Evolutionary conservation across 163 green algal species (phyloP).

Genomic region (Prototheca wickerhamii): DNA sequence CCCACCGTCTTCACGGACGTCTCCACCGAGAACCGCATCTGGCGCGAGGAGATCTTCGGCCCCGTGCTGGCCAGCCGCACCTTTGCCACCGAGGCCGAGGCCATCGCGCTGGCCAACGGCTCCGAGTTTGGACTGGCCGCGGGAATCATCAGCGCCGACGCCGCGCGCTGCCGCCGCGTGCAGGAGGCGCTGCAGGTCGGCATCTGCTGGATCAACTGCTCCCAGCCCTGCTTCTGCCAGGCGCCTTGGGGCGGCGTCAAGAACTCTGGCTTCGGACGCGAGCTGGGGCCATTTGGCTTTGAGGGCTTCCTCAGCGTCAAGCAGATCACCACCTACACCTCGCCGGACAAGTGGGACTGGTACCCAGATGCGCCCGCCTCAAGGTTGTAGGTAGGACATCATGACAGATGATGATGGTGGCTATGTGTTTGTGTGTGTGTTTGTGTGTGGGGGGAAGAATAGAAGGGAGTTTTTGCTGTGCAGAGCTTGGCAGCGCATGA

Average conservation of each 20-base stretch:
- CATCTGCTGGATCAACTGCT: constrained; percentile 86
- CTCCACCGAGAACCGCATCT: constrained; percentile 51
- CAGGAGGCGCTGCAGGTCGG: constrained; percentile 58
- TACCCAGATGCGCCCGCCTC: constrained; percentile 30
- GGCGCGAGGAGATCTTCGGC: constrained; percentile 84
- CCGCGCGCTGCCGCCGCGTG: constrained; percentile 38
- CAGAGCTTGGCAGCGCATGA: not conserved
- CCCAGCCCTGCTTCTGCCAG: constrained; percentile 79
- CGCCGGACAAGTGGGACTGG: constrained; percentile 52
- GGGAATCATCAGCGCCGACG: constrained; percentile 55
- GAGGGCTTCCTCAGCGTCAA: constrained; percentile 54
- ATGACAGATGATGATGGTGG: too few species aligned
- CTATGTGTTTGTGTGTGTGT: too few species aligned
- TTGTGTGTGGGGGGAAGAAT: too few species aligned
- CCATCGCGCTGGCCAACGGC: constrained; percentile 68
- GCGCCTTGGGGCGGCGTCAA: constrained; percentile 63
- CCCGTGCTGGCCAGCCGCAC: constrained; percentile 61
- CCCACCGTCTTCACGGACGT: constrained; percentile 69
- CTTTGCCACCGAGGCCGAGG: constrained; percentile 72
- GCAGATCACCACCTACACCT: constrained; percentile 61
- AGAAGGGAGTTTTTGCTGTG: too few species aligned
- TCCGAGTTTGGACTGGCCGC: constrained; percentile 58
- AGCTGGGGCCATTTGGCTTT: constrained; percentile 70
- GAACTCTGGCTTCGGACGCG: constrained; percentile 63
- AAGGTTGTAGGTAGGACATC: not conserved